Conservation (phyloP, 306 rosid species). For the Fragaria ananassa region DNA sequence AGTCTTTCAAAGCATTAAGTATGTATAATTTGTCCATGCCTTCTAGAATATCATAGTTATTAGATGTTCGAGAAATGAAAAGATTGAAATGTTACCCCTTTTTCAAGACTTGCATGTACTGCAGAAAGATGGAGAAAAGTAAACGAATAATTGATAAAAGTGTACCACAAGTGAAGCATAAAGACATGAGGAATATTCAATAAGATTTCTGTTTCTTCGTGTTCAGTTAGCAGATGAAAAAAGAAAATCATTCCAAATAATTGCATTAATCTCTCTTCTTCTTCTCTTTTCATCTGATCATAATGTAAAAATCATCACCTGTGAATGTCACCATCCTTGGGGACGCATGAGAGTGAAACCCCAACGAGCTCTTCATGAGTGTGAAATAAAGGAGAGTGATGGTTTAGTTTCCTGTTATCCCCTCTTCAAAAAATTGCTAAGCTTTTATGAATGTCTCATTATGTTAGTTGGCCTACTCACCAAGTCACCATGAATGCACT, state of each 20-base stretch:
- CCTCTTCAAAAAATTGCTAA: neutral
- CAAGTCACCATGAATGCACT: neutral
- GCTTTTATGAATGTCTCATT: neutral
- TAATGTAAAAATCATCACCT: neutral
- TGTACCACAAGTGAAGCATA: too few species aligned
- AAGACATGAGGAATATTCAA: constrained; percentile 12
- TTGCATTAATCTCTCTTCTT: neutral
- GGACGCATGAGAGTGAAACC: neutral
- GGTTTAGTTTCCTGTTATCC: neutral
- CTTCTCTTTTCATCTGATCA: neutral
- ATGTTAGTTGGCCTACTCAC: neutral
- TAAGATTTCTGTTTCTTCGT: neutral
- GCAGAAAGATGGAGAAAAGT: too few species aligned
- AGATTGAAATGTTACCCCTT: neutral
- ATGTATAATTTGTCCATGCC: neutral
- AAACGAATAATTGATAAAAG: too few species aligned
- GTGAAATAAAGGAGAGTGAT: constrained; percentile 1
- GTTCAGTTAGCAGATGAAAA: neutral
- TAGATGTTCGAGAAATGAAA: neutral
- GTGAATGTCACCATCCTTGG: neutral
- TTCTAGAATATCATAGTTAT: neutral
- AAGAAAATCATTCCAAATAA: neutral
- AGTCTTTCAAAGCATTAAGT: neutral
- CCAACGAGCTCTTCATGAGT: neutral
- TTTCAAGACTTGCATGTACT: too few species aligned